phyloP scores from a whole-genome alignment of 371 early-diverging fungal species.

The Actinomortierella ambigua region DNA sequence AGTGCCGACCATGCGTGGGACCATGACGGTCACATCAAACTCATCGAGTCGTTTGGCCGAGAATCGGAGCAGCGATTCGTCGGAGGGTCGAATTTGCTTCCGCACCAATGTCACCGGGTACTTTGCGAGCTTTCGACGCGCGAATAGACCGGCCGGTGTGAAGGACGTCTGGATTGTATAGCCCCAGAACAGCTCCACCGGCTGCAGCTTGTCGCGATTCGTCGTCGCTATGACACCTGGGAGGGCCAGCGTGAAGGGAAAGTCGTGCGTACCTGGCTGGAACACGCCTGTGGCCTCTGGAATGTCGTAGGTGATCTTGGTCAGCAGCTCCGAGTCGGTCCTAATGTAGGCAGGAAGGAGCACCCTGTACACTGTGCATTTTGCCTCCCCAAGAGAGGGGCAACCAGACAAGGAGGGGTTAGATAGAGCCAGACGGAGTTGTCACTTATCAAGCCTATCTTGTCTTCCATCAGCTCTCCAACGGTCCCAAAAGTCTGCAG shows the following conservation, averaged over 20 bases:
- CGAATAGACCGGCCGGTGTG: conserved; percentile 18
- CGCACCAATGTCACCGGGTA: conserved; percentile 16
- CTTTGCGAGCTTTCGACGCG: conserved; percentile 16
- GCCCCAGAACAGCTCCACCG: conserved; percentile 14
- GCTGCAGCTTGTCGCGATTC: conserved; percentile 9
- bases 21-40: conserved; percentile 9
- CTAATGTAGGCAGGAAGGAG: too few species aligned
- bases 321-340: too few species aligned
- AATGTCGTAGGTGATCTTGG: too few species aligned
- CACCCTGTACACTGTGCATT: conserved; percentile 4
- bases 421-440: too few species aligned
- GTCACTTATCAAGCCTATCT: too few species aligned
- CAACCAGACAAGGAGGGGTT: background rate
- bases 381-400: conserved; percentile 1
- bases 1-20: too few species aligned
- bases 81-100: conserved; percentile 26
- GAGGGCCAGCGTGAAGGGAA: conserved; percentile 19
- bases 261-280: conserved; percentile 21
- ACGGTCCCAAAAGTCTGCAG: too few species aligned
- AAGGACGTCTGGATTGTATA: conserved; percentile 16
- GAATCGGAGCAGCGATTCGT: conserved; percentile 13
- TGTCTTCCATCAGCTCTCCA: too few species aligned
- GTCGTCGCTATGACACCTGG: conserved; percentile 32
- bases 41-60: conserved; percentile 15
- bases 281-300: conserved; percentile 3